Evolutionary conservation across 345 rosid species (phyloP), one percentile per base, ranked within the genome.

Genomic region (Brassica napus): DNA sequence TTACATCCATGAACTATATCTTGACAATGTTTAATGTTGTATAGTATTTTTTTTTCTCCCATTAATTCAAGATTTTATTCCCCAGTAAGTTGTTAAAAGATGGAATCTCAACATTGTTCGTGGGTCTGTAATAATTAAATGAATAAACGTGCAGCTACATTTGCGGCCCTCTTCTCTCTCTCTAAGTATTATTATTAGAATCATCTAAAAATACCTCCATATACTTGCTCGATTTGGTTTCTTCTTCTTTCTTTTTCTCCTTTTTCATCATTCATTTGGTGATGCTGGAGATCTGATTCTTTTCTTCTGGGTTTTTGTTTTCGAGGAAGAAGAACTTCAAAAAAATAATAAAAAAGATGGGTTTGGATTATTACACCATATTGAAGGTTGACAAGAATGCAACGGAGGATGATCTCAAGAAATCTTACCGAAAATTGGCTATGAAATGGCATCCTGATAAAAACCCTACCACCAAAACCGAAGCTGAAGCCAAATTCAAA

Each of bases 371-470:
- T 78, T 91, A 94, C 76, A 82, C 81, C 66, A 60, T 88, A 79
- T 77, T 94, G 90, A 91, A 88, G 83, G 97, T 92, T 75, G 34
- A 89, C 72, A 88, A 69, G 80, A 88, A 79, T 78, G 97, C 97
- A 28, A 83, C 97, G n/a, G 97, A 94, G 0, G 98, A 92, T 37
- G 97, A 94, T 83, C 83, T 94, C 9, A 94, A 94, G 89, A 94
- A 88, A 83, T 83, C 98, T 7, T 92, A 94, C 68, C 80, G 93
- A 77, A 91, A n/a, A 87, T 70, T 94, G 83, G 98, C 97, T 58
- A 94, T 91, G 97, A 91, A 91, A 86, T 94, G 98, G 97, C 98
- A 94, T 74, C 98, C 98, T 70, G 97, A 92, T 71, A 94, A 94
- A 88, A 92, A 92, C 82, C 98, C 94, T 26, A 83, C 72, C 81